Evolutionary conservation across 192 early-diverging fungal species (phyloP), one percentile per base, ranked within the genome.

Genomic region (Jimgerdemannia flammicorona): DNA sequence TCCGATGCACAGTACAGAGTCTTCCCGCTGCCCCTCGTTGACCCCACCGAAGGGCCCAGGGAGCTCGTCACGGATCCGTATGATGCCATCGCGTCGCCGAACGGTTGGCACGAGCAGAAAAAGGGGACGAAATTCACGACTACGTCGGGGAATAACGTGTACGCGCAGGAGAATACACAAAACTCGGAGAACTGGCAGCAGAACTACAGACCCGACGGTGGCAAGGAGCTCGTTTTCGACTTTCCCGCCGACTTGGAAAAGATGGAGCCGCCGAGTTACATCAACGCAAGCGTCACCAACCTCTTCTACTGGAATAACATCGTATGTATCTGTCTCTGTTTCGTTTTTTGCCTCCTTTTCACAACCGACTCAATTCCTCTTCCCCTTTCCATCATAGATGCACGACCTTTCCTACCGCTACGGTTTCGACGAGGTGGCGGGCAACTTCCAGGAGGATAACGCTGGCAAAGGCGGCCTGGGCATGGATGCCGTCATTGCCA

Each of bases 381-480:
- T 29, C 29, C 29, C 43, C 3, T 18, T 66, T n/a, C 8, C 19
- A 20, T 44, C 4, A 18, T 75, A 84, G 77, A 87, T 97, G 72
- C 97, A 99, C 81, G 97, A 97, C 81, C 80, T 96, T 69, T 89
- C 94, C 76, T 91, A 93, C 82, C 83, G 90, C 64, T 98, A 97
- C 78, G 97, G 97, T 0, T 98, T 98, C 72, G 88, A 89, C 77
- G 97, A 98, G 77, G 88, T 86, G 29, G 86, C 95, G 3, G 97
- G 97, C 7, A 98, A 98, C 79, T 98, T 98, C 84, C 97, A 98
- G 83, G 90, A 94, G 77, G 81, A 93, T 79, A 98, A 97, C 75
- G 86, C 92, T 72, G 87, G 85, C 66, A 84, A 87, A 18, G 91
- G 92, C 17, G 96, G 96, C 7, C 77, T 80, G 54, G 94, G 87